Base-by-base conservation (phyloP, 208 protist species). In the Wallacemonas collosoma region DNA sequence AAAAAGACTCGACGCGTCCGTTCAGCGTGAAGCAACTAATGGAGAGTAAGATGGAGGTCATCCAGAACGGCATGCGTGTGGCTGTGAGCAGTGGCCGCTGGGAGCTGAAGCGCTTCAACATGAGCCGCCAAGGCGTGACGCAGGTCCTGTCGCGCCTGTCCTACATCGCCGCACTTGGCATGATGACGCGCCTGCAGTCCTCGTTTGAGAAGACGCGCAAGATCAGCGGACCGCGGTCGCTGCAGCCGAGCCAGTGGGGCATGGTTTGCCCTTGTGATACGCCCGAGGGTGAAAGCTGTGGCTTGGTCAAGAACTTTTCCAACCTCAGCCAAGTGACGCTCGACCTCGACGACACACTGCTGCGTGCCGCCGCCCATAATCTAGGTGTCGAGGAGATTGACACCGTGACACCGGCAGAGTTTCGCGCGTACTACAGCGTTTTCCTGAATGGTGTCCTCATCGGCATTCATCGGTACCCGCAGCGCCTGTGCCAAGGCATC, bases 241-340 rank as follows among this genome's bases (percentile, higher is more conserved):
- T 99, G 48, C 98, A 99, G 79, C 94, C 98, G 1, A 99, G 98
- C 50, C 99, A 99, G 75, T 99, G 98, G 95, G 99, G 99, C 62
- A 99, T 99, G 95, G 88, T 99, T 15, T 99, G 99, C 81, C 99
- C 99, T 2, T 97, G 97, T 51, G 99, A 99, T 81, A 99, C 99
- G 8, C 99, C 99, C 2, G 98, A 99, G 81, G 98, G 98, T 45
- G 98, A 99, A 71, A 95, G 93, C 58, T 99, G 98, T 72, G 99
- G 99, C 55, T 86, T 99, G 0, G 98, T 99, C 3, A 99, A 99
- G 88, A 99, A 99, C 83, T 95, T 99, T 54, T 94, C 99, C 7
- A 93, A 99, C 8, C 88, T 99, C 17, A 98, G 98, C 35, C 97
- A 99, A 69, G 97, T 99, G 17, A 99, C 99, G 2, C 97, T 98